Evolutionary conservation across 2,329 filamentous ascomycete species (phyloP).

Genomic region (Clonostachys sp.): DNA sequence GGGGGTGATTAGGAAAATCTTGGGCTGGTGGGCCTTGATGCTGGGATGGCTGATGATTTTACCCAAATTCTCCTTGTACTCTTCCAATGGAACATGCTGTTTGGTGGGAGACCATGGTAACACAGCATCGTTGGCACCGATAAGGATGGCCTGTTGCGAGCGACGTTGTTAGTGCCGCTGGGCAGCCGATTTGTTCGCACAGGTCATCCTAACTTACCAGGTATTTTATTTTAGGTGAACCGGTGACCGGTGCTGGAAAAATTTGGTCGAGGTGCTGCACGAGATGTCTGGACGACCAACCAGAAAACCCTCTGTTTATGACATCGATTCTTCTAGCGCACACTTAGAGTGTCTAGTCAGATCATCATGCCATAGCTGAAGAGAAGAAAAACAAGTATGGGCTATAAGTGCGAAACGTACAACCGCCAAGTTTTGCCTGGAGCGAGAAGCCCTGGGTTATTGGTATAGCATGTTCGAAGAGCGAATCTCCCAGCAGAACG

Average conservation of each 20-base stretch:
- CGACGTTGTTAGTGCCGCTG: no score
- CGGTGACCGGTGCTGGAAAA: constrained; percentile 59
- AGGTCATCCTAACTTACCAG: constrained; percentile 42
- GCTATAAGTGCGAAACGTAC: constrained; percentile 35
- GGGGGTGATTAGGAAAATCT: constrained; percentile 74
- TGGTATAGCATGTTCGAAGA: constrained; percentile 66
- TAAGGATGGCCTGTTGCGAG: constrained; percentile 63
- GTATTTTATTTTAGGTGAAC: constrained; percentile 59
- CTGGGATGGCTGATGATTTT: constrained; percentile 68
- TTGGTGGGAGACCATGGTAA: constrained; percentile 55
- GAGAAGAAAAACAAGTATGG: not conserved
- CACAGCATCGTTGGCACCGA: constrained; percentile 88
- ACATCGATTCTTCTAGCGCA: constrained; percentile 78
- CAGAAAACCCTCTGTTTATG: constrained; percentile 81
- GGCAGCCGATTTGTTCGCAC: not conserved
- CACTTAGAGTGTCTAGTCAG: constrained; percentile 35
- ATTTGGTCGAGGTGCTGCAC: constrained; percentile 64
- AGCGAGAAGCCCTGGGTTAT: constrained; percentile 69
- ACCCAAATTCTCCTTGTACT: constrained; percentile 69
- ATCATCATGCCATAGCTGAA: not conserved
- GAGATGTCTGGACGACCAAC: constrained; percentile 78
- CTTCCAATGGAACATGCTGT: constrained; percentile 74
- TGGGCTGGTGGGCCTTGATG: constrained; percentile 65
- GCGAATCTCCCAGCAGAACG: constrained; percentile 85
- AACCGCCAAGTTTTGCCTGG: constrained; percentile 63